A percentile compares a stretch with the other conserved stretches of the same genome.
These are phyloP conservation scores for Amanita exitialis DNA, from an alignment of 768 basidiomycete species.

Conservation along the genomic window DNA sequence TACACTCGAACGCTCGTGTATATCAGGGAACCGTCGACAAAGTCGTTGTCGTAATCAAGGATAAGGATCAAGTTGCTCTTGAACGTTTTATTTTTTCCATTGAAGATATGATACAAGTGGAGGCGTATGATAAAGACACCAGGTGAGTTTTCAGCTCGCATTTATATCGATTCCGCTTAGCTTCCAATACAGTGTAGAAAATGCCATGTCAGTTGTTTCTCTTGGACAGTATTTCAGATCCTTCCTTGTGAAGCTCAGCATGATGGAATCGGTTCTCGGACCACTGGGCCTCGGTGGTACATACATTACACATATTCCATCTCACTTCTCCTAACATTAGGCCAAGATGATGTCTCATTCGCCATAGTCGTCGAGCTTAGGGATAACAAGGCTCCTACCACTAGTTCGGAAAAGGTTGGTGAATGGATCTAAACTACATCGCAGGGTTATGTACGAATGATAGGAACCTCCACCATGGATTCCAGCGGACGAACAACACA, in stretches of 20 bases:
- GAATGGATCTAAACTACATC: not conserved
- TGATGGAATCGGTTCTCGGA: constrained; percentile 66
- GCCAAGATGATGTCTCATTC: constrained; percentile 63
- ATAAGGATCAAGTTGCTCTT: constrained; percentile 68
- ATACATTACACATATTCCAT: not conserved
- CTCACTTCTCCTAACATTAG: not conserved
- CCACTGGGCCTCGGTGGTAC: constrained; percentile 46
- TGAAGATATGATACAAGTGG: constrained; percentile 71
- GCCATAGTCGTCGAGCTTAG: constrained; percentile 75
- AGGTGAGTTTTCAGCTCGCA: constrained; percentile 28
- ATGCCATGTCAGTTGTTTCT: constrained; percentile 52
- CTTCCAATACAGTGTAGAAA: constrained; percentile 44
- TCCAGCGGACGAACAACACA: constrained; percentile 59
- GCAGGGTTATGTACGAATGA: not conserved
- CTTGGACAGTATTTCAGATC: constrained; percentile 75
- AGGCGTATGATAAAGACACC: constrained; percentile 58
- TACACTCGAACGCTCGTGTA: not conserved
- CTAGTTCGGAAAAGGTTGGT: constrained; percentile 32
- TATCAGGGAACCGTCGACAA: constrained; percentile 71
- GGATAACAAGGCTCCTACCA: constrained; percentile 50
- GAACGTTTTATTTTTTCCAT: constrained; percentile 87
- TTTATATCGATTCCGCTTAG: not conserved
- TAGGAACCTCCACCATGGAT: constrained; percentile 75
- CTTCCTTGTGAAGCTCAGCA: constrained; percentile 71
- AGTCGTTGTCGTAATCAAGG: constrained; percentile 78